Evolutionary conservation across 2,329 filamentous ascomycete genomes (phyloP), one percentile per base, ranked within the genome.

Genomic region (Xylogone sp.): DNA sequence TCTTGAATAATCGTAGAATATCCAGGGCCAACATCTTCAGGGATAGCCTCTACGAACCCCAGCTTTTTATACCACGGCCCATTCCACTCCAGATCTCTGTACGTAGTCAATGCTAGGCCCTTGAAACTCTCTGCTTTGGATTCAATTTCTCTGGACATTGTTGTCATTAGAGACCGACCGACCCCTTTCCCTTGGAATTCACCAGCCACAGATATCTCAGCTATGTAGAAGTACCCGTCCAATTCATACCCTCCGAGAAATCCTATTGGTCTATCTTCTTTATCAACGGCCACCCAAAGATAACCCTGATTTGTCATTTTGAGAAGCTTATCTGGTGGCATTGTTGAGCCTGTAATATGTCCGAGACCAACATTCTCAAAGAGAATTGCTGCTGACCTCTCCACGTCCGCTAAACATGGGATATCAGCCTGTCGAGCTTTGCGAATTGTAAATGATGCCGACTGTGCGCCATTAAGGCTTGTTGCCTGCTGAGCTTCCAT

Each of bases 191-290:
- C 56, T 52, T 67, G 64, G 31, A 53, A 61, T 31, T 57, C 55
- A 42, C 56, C 53, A 8, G 55, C 54, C 4, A 66, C 63, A 7
- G 62, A 65, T 22, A 67, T 46, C 51, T 65, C 59, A n/a, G 58
- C 57, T 22, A 65, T 56, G 45, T 66, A 60, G 46, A 66, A 66
- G 49, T 61, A 60, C 19, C 57, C 62, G 43, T 61, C 59, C 7
- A 65, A 24, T 29, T 55, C 53, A 31, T 62, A 48, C 2, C 62
- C 62, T 52, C 56, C 59, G 27, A 61, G 43, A 31, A 67, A 67
- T 6, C 62, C 64, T 10, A 66, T 59, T 1, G 63, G 63, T 24
- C 59, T 56, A 34, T 63, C 57, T 53, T 55, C 56, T 22, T 53
- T 46, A 46, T 63, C 53, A 22, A 56, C 57, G 16, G 62, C 63